phyloP scores from a whole-genome alignment of 345 rosid genomes.

The Linum lewisii region DNA sequence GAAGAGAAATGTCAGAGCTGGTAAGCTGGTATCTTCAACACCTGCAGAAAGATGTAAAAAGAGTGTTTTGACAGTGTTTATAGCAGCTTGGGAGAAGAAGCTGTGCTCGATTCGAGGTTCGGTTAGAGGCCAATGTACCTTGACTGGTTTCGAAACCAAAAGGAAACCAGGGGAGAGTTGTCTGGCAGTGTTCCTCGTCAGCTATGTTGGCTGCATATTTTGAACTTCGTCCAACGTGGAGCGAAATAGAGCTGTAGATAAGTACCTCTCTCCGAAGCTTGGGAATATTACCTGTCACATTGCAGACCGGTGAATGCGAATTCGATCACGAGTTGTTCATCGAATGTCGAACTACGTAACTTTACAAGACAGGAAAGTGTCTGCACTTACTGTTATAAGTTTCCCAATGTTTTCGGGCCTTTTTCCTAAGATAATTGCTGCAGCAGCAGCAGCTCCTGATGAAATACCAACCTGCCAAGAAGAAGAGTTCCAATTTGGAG shows the following conservation, averaged over 20 bases:
- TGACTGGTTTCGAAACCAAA: too few relatives aligned
- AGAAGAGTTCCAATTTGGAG: neutral
- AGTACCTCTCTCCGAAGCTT: constrained; percentile 81
- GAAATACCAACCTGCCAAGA: constrained; percentile 77
- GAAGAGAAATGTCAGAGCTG: neutral
- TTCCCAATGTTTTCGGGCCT: constrained; percentile 88
- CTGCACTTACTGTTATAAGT: constrained; percentile 55
- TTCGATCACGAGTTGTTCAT: neutral
- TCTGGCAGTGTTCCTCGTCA: neutral
- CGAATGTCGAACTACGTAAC: too few relatives aligned
- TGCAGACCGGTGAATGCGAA: neutral
- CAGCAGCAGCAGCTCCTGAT: constrained; percentile 96
- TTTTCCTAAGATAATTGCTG: constrained; percentile 67
- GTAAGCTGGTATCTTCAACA: neutral
- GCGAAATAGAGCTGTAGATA: constrained; percentile 57
- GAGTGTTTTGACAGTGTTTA: neutral
- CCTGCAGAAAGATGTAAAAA: neutral
- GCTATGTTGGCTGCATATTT: constrained; percentile 34
- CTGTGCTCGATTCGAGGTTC: neutral
- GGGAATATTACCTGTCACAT: constrained; percentile 62
- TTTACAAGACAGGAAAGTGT: too few relatives aligned
- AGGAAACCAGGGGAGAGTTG: neutral
- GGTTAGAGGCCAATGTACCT: neutral
- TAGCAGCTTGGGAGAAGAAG: neutral
- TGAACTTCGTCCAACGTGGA: constrained; percentile 58